Evolutionary conservation across 306 rosid species (phyloP).

Genomic region (Trifolium subterraneum): DNA sequence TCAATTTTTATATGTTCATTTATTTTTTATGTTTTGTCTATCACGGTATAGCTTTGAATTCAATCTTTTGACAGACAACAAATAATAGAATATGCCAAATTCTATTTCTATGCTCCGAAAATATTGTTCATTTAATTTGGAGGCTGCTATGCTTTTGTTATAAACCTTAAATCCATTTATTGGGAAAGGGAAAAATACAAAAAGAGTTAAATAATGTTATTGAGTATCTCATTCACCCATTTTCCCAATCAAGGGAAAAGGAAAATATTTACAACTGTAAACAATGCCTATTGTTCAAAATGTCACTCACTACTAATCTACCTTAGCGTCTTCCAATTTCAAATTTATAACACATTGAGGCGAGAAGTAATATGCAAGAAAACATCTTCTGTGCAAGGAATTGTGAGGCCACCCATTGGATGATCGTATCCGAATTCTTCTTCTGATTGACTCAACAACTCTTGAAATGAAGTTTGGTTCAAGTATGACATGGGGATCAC

Average conservation of each 20-base stretch:
- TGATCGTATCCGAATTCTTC: background rate
- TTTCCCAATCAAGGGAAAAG: constrained; percentile 23
- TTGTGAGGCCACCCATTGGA: background rate
- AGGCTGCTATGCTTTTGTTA: too few relatives aligned
- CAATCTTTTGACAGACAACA: too few relatives aligned
- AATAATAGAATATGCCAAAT: too few relatives aligned
- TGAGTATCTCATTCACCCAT: too few relatives aligned
- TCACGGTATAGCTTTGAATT: too few relatives aligned
- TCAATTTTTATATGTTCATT: too few relatives aligned
- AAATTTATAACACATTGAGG: constrained; percentile 30
- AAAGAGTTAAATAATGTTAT: too few relatives aligned
- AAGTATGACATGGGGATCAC: background rate
- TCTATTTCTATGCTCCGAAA: too few relatives aligned
- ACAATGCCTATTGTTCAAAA: constrained; percentile 17
- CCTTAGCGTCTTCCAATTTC: background rate
- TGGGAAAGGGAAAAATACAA: too few relatives aligned
- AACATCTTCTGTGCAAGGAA: background rate
- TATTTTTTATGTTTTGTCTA: too few relatives aligned
- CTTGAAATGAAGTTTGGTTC: background rate
- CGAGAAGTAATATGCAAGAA: background rate
- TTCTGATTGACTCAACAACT: background rate
- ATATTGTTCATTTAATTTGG: too few relatives aligned
- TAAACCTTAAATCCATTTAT: too few relatives aligned
- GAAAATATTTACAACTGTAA: background rate
- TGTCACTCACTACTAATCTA: constrained; percentile 10